Percentiles rank a stretch among this genome's conserved stretches.
phyloP scores from a whole-genome alignment of 768 basidiomycete species.

The Lactarius sanguifluus region DNA sequence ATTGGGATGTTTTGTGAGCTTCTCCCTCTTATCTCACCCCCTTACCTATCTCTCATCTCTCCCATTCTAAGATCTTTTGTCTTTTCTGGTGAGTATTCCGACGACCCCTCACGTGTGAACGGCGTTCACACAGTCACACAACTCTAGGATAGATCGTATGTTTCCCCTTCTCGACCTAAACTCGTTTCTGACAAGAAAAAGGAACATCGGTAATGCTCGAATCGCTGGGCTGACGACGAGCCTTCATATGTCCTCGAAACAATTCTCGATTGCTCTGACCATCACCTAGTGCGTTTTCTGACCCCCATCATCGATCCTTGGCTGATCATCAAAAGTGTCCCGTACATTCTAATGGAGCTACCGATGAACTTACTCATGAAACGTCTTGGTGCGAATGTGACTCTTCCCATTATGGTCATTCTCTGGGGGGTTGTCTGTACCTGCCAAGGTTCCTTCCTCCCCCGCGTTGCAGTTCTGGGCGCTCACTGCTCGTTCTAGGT shows the following conservation, averaged over 20 bases:
- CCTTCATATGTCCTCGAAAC: conserved; percentile 31
- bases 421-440: conserved; percentile 64
- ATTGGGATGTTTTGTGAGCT: conserved; percentile 8
- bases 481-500: conserved; percentile 34
- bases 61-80: conserved; percentile 16
- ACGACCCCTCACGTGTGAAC: neutral
- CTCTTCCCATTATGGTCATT: conserved; percentile 60
- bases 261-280: conserved; percentile 17
- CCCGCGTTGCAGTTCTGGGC: neutral
- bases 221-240: conserved; percentile 36
- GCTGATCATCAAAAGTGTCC: conserved; percentile 31
- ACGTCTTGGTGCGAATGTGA: conserved; percentile 54
- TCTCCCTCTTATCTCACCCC: neutral
- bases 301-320: conserved; percentile 4
- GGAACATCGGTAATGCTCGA: conserved; percentile 35
- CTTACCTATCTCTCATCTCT: neutral
- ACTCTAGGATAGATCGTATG: conserved; percentile 20
- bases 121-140: neutral
- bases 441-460: conserved; percentile 49
- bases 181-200: neutral
- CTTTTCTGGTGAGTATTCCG: conserved; percentile 15
- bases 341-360: conserved; percentile 34
- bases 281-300: conserved; percentile 16
- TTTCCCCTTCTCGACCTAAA: neutral
- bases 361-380: conserved; percentile 35